Percentiles rank a stretch among this genome's conserved stretches.
These are phyloP conservation scores for Amphirosellinia nigrospora DNA, from an alignment of 495 filamentous ascomycete genomes.

Conservation along the genomic window DNA sequence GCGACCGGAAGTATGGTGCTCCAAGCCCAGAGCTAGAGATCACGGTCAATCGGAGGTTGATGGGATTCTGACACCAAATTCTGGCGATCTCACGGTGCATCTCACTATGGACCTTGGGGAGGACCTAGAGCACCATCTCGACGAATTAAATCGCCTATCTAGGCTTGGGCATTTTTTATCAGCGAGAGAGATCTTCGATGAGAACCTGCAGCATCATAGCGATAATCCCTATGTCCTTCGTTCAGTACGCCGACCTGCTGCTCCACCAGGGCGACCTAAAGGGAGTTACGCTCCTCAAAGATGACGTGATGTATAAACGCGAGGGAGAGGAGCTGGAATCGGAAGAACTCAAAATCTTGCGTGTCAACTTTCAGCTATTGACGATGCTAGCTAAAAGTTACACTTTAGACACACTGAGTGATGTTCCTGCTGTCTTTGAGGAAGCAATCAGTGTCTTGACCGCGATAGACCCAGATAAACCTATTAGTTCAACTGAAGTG, in stretches of 20 bases:
- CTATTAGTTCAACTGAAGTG: constrained; percentile 23
- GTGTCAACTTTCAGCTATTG: constrained; percentile 10
- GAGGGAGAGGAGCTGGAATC: constrained; percentile 1
- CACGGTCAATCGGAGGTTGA: constrained; percentile 14
- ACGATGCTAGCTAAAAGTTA: constrained; percentile 10
- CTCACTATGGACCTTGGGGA: constrained; percentile 27
- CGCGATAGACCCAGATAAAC: not conserved
- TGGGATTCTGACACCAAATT: constrained; percentile 23
- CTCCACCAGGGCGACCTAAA: constrained; percentile 32
- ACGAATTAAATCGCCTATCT: constrained; percentile 30
- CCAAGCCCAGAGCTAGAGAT: not conserved
- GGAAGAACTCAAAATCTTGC: constrained; percentile 9
- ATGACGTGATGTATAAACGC: constrained; percentile 12
- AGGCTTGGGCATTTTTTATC: constrained; percentile 31
- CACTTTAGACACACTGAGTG: constrained; percentile 5
- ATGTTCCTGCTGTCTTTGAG: not conserved
- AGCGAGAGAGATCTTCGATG: constrained; percentile 25
- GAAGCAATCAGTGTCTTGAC: constrained; percentile 17
- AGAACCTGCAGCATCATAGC: constrained; percentile 28
- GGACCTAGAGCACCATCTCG: constrained; percentile 29
- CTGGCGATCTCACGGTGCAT: constrained; percentile 30
- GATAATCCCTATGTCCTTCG: constrained; percentile 31
- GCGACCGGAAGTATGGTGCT: not conserved
- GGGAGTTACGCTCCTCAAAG: constrained; percentile 18
- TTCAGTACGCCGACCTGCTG: constrained; percentile 31